Evolutionary conservation across 2,329 filamentous ascomycete species (phyloP), one percentile per base, ranked within the genome.

Genomic region (Aspergillus texensis): DNA sequence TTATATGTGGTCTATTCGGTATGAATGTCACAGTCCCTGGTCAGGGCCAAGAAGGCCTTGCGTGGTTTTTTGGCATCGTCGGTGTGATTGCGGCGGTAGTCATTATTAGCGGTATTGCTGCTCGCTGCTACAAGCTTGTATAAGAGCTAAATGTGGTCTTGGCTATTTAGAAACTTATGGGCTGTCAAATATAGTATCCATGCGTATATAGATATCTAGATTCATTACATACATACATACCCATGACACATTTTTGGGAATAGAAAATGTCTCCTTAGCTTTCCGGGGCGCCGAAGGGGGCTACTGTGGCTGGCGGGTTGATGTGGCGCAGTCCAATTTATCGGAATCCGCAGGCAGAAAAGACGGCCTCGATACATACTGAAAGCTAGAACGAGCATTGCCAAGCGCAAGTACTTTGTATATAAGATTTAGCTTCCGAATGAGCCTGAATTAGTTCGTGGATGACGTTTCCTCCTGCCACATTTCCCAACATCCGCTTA

Each of bases 1-100:
- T 99, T 68, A 89, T 98, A 66, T 96, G 92, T 64, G 83, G 81
- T 75, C 74, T 84, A 45, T 84, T 83, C 65, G 82, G 82, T 21
- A 84, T 84, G 82, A 84, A 84, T 65, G 81, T 84, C 19, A 68
- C 75, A 32, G 79, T 84, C 4, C 82, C 82, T 5, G 82, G 82
- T 24, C 64, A 71, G 64, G 62, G 76, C 46, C 60, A 62, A 10
- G 68, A 68, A 0, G 74, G 76, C 4, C 71, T 82, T 28, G 73
- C 66, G 9, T 84, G 82, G 82, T 84, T 83, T 70, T 83, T 82
- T 71, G 81, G 81, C 11, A 83, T 84, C 63, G 52, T 83, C 16
- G 81, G 82, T 4, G 73, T 80, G 54, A 82, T 84, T 71, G 74
- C 68, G 12, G 69, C 74, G 26, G 77, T 83, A 65, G 76, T 83